Base-by-base conservation (phyloP, 2,329 filamentous ascomycete genomes). In the Colletotrichum destructivum region DNA sequence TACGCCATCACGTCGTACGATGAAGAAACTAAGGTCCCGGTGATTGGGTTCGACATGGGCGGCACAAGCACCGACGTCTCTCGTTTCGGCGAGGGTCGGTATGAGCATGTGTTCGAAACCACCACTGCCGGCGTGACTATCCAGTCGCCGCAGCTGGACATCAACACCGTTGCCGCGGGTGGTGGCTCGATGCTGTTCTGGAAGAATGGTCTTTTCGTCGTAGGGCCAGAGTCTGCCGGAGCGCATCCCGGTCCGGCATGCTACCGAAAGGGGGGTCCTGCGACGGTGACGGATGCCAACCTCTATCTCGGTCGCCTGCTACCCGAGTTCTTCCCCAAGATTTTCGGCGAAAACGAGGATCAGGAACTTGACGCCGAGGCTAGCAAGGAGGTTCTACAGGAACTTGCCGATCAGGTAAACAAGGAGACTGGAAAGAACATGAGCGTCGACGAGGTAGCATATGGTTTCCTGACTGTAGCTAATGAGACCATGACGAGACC, bases 21-120 rank as follows among this genome's bases (percentile, higher is more conserved):
- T 75, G 88, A 92, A 0, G 86, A 92, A 62, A 96, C 94, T 4
- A 93, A 91, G 78, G 94, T 90, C 0, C 94, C 95, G 0, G 93
- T 98, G 4, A 98, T 98, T 77, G 95, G 95, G 0, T 98, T 98
- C 77, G 95, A 98, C 76, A 98, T 98, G 95, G 94, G 94, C 47
- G 95, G 95, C 13, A 98, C 95, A 0, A 95, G 92, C 69, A 98
- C 95, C 0, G 95, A 98, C 80, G 94, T 98, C 12, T 97, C 94
- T 44, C 88, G 95, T 60, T 98, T 96, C 76, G 94, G 93, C 7
- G 90, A 92, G 65, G 95, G 95, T 18, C 88, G 94, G 66, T 96
- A 97, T 77, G 95, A 98, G 77, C 95, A 98, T 77, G 94, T 97
- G 0, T 98, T 98, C 75, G 95, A 97, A 82, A 97, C 95, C 0